These are phyloP conservation scores for Fusarium duplospermum DNA, from an alignment of 2,329 filamentous ascomycete species.

Conservation along the genomic window DNA sequence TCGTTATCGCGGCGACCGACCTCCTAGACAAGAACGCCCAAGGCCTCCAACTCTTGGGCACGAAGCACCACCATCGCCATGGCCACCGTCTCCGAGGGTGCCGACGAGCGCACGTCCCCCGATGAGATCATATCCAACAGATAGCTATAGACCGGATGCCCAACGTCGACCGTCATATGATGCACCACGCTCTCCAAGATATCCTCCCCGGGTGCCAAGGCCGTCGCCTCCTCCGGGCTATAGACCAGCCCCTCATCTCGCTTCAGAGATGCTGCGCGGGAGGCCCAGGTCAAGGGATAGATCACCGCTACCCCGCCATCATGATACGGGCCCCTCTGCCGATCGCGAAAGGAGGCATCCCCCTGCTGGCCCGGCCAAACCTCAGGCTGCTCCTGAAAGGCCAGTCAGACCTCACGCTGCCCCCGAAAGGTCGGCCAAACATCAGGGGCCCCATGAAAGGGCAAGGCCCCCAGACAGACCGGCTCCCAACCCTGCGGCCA, in stretches of 20 bases:
- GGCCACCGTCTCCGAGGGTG: not conserved
- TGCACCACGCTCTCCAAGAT: conserved; percentile 12
- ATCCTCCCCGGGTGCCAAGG: not conserved
- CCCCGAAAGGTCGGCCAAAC: not conserved
- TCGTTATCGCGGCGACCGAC: conserved; percentile 13
- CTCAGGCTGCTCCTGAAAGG: not conserved
- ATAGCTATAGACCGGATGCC: conserved; percentile 24
- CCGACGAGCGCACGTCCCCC: conserved; percentile 8
- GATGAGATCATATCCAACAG: conserved; percentile 29
- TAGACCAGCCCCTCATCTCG: conserved; percentile 14
- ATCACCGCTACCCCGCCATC: not conserved
- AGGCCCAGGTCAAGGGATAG: conserved; percentile 30
- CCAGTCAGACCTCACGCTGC: not conserved
- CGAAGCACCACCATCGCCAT: conserved; percentile 4
- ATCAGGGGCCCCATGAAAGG: not conserved
- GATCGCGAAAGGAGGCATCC: not conserved
- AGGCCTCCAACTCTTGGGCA: not conserved
- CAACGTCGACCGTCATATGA: conserved; percentile 33
- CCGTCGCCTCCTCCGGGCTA: conserved; percentile 23
- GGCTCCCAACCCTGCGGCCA: not conserved
- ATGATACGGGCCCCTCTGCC: not conserved
- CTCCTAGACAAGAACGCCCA: not conserved
- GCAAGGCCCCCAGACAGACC: not conserved
- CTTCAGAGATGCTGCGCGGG: conserved; percentile 19
- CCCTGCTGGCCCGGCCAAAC: not conserved